A percentile compares a stretch with the other conserved stretches of the same genome.
Evolutionary conservation across 352 stramenopile species (phyloP).

Genomic region (Phytophthora tubulina): DNA sequence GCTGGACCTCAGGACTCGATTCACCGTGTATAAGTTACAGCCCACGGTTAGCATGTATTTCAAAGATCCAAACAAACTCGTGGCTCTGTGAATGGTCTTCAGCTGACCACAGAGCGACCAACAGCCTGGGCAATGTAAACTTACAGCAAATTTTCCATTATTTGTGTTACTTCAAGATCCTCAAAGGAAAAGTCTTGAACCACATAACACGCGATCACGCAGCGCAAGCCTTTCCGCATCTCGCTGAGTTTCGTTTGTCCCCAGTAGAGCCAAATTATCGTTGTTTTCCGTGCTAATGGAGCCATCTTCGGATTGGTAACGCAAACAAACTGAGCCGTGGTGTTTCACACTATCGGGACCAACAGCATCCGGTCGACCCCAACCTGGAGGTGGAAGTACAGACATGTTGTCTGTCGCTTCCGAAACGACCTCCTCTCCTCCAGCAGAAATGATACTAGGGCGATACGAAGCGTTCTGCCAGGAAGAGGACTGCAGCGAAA

Average conservation of each 20-base stretch:
- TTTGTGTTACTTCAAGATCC: slow-evolving; percentile 4
- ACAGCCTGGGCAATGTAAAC: not conserved
- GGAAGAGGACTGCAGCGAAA: not conserved
- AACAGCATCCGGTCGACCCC: slow-evolving; percentile 60
- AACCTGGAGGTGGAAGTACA: slow-evolving; percentile 53
- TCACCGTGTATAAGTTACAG: too few relatives aligned
- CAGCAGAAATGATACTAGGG: slow-evolving; percentile 10
- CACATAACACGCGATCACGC: slow-evolving; percentile 46
- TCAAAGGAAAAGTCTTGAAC: slow-evolving; percentile 51
- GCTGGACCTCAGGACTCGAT: not conserved
- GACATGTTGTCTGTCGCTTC: slow-evolving; percentile 1
- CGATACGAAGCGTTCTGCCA: slow-evolving; percentile 36
- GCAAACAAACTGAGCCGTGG: slow-evolving; percentile 61
- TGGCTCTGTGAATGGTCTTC: not conserved
- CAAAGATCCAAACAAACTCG: too few relatives aligned
- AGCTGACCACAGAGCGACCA: slow-evolving; percentile 10
- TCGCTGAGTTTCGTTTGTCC: slow-evolving; percentile 23
- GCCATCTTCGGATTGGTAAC: slow-evolving; percentile 40
- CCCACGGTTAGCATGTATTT: too few relatives aligned
- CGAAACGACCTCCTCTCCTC: not conserved
- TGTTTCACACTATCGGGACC: slow-evolving; percentile 72
- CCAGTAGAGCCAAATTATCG: slow-evolving; percentile 2
- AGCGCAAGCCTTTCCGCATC: slow-evolving; percentile 32
- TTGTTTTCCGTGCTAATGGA: slow-evolving; percentile 1
- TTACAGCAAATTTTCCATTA: slow-evolving; percentile 19